Evolutionary conservation across 2,329 filamentous ascomycete species (phyloP), one percentile per base, ranked within the genome.

Genomic region (Tolypocladium sp.): DNA sequence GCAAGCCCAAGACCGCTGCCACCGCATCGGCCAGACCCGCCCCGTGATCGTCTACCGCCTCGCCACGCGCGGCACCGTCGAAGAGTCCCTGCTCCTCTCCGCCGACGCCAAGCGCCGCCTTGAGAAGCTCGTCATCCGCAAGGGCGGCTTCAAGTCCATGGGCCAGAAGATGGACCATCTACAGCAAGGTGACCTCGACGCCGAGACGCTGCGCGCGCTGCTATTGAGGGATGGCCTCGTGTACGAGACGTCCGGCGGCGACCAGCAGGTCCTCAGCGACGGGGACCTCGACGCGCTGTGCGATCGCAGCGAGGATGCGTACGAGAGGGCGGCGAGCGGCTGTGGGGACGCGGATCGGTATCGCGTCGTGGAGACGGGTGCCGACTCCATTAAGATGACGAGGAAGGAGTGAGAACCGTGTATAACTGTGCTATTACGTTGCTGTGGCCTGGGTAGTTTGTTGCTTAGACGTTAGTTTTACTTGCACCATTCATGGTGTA

Each of bases 51-150:
- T 99, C 0, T 99, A 95, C 73, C 88, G 94, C 1, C 86, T 99
- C 40, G 93, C 94, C 0, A 99, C 94, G 0, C 92, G 92, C 67
- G 90, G 89, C 10, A 97, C 94, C 0, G 91, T 99, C 0, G 94
- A 99, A 70, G 91, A 97, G 68, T 87, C 86, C 7, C 79, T 97
- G 0, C 83, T 97, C 0, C 83, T 92, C 66, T 92, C 90, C 40
- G 94, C 94, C 0, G 92, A 97, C 66, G 91, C 90, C 1, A 99
- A 99, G 73, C 87, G 94, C 0, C 83, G 92, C 1, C 81, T 99
- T 0, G 94, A 99, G 71, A 96, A 97, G 70, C 79, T 99, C 0
- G 91, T 99, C 8, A 99, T 99, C 68, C 90, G 93, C 62, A 97
- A 97, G 71, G 93, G 93, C 2, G 87, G 89, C 6, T 93, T 95